Percentiles rank a stretch among this genome's conserved stretches.
Conservation (phyloP, 306 rosid genomes). For the Nissolia schottii region DNA sequence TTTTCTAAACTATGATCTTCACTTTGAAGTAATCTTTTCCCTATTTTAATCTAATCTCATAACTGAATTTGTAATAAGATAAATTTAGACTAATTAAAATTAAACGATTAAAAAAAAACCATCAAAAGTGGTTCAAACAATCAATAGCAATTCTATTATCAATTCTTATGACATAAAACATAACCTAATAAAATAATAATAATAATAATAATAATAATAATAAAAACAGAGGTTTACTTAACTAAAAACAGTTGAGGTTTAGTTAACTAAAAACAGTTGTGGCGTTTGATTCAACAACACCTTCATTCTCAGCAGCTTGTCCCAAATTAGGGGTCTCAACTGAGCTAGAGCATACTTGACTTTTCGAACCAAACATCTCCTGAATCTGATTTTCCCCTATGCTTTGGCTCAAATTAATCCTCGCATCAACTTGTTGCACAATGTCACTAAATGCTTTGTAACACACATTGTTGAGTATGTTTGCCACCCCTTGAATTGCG, state of each 20-base stretch:
- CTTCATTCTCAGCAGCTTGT: not conserved
- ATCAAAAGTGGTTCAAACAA: not conserved
- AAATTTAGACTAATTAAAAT: not conserved
- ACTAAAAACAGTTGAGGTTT: not conserved
- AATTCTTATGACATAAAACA: not conserved
- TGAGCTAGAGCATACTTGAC: not conserved
- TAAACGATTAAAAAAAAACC: not conserved
- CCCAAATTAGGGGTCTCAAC: not conserved
- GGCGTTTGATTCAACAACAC: not conserved
- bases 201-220: not conserved
- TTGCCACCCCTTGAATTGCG: constrained; percentile 13
- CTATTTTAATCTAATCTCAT: not conserved
- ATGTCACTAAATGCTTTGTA: constrained; percentile 36
- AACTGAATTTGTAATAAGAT: not conserved
- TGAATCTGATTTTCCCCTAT: not conserved
- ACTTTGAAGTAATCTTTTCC: no score
- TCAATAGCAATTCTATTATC: not conserved
- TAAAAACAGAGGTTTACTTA: not conserved
- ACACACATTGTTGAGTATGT: constrained; percentile 23
- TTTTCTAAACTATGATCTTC: no score
- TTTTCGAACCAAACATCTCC: not conserved
- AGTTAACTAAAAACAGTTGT: not conserved
- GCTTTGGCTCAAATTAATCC: not conserved
- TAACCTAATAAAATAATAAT: not conserved
- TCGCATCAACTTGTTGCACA: constrained; percentile 2